Evolutionary conservation across 75 land plant genomes (phyloP), one percentile per base, ranked within the genome.

Genomic region (Picea glauca): DNA sequence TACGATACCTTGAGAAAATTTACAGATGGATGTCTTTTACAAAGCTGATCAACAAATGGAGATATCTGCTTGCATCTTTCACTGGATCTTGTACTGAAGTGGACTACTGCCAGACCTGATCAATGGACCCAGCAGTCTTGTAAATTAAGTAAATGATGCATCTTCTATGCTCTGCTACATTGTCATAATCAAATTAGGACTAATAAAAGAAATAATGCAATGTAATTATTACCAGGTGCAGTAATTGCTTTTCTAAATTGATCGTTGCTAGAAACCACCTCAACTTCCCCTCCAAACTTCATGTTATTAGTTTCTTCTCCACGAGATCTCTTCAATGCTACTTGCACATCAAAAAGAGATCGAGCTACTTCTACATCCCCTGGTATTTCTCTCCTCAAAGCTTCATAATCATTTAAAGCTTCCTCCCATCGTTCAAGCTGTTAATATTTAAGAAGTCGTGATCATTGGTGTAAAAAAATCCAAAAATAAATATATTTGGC

Each of bases 381-480:
- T 7, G 94, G 91, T 72, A 81, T 78, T 78, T 92, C 93, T 78
- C 86, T 83, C 59, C 87, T 83, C 79, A 96, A 20, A 60, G 80
- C 78, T 74, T 96, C 99, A 75, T 90, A 96, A 61, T 96, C 99
- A 62, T 83, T 81, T 35, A 93, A 66, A 12, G 94, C 81, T 38
- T 93, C 91, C 59, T 86, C 93, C 94, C 94, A 96, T 56, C 87
- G 85, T 79, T 91, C 97, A 80, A 96, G 43, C 99, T 96, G 76
- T 43, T 74, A 7, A 78, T 31, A 23, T 31, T 43, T 32, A 21
- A 38, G 2, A 77, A 58, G 68, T 33, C 33, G 2, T 54, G 50
- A 7, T 31, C 20, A 30, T 76, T 13, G 23, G 26, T 21, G 21
- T 20, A 50, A 50, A 56, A 58, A 11, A 58, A 26, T 30, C 5